Evolutionary conservation across 2,329 filamentous ascomycete species (phyloP), one percentile per base, ranked within the genome.

Genomic region (Macrophomina tecta): DNA sequence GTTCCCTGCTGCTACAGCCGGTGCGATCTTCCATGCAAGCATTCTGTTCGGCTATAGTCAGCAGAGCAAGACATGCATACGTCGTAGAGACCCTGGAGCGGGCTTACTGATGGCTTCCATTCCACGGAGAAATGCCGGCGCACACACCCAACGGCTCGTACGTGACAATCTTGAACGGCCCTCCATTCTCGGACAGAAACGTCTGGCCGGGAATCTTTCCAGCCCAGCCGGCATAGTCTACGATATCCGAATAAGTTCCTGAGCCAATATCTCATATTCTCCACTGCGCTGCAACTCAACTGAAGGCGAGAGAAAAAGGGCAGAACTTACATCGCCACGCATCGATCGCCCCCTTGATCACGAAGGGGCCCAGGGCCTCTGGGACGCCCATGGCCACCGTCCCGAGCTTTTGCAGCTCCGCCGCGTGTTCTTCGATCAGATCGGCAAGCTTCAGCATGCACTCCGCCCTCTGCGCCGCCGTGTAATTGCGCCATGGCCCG

Each of bases 201-300:
- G 73, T 74, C 62, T 76, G 74, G 51, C 75, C 75, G 16, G 72
- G 72, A 34, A 75, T 74, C 67, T 76, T 76, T 62, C 76, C 74
- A 45, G 75, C 75, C 68, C 73, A 76, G 5, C 73, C 74, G 30
- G 74, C 74, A 28, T 60, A 60, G 16, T 60, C 42, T 45, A 23
- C 23, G 23, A 23, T 23, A 23, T 23, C 3, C 3, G 23, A 23
- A 23, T 23, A 23, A 23, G 23, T 23, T 23, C 23, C 23, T 23
- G 23, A 23, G 23, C 23, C 3, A 23, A 23, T 23, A 23, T 23
- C 23, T 23, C 23, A 23, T 23, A 23, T 23, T 23, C 23, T 23
- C 23, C 23, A 23, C 23, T 23, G 23, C 23, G 18, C 18, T 18
- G 18, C 18, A 18, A 18, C 18, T 18, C 18, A 23, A 23, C 3